Evolutionary conservation across 2,329 filamentous ascomycete genomes (phyloP).

Genomic region (Diaporthe amygdali): DNA sequence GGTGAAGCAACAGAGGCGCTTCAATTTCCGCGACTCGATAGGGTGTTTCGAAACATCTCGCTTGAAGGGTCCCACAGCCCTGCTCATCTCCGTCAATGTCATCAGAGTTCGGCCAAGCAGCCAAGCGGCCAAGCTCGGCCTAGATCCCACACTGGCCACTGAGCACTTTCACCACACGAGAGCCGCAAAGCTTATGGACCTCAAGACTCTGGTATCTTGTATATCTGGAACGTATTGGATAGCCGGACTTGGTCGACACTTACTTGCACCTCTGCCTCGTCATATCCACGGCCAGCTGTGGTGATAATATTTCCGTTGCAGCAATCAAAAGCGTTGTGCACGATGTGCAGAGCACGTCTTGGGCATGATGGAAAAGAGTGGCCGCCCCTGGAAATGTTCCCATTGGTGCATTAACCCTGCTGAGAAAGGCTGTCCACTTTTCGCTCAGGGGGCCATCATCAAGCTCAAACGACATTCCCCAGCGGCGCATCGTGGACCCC

Average conservation of each 20-base stretch:
- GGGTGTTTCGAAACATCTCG: slow-evolving; percentile 25
- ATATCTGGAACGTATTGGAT: neutral
- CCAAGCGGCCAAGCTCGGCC: neutral
- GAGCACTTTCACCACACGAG: neutral
- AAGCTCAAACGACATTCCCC: slow-evolving; percentile 22
- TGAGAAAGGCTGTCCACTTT: neutral
- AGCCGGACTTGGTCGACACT: too few species aligned
- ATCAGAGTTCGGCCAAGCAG: neutral
- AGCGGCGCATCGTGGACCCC: slow-evolving; percentile 14
- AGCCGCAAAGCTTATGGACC: neutral
- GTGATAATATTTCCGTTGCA: neutral
- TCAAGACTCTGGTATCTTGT: neutral
- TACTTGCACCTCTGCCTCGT: neutral
- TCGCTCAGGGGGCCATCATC: slow-evolving; percentile 8
- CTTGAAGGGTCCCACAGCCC: slow-evolving; percentile 18
- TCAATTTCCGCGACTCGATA: slow-evolving; percentile 8
- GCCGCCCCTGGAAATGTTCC: slow-evolving; percentile 19
- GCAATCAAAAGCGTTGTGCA: neutral
- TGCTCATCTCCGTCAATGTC: slow-evolving; percentile 23
- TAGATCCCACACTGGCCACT: neutral
- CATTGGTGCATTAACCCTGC: slow-evolving; percentile 24
- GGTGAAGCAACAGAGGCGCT: slow-evolving; percentile 4
- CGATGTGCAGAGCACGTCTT: neutral
- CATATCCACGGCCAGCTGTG: neutral
- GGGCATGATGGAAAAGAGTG: neutral